Conservation (phyloP, 2,329 filamentous ascomycete species). For the Aspergillus terreus region DNA sequence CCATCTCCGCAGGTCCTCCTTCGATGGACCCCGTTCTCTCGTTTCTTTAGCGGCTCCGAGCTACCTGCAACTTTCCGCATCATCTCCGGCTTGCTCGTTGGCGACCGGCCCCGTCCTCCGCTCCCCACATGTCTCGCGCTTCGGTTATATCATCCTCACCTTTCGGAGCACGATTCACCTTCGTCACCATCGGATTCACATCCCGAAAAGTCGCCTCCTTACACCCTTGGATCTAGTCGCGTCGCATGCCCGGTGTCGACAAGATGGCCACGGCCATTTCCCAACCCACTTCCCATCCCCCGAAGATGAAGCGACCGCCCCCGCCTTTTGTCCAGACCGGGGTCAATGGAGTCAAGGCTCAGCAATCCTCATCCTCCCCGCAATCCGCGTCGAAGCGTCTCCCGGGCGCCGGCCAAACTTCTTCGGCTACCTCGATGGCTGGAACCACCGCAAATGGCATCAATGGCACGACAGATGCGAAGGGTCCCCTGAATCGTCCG, state of each 20-base stretch:
- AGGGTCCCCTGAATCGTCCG: constrained; percentile 46
- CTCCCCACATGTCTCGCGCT: constrained; percentile 45
- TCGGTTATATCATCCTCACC: constrained; percentile 36
- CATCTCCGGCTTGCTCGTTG: constrained; percentile 25
- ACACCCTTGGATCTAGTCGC: constrained; percentile 12
- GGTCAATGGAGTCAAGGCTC: constrained; percentile 55
- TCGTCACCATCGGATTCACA: constrained; percentile 21
- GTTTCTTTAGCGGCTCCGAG: constrained; percentile 18
- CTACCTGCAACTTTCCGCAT: constrained; percentile 17
- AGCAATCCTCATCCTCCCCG: constrained; percentile 59
- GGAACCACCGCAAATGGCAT: constrained; percentile 44
- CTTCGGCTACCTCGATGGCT: constrained; percentile 39
- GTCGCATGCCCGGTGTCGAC: constrained; percentile 19
- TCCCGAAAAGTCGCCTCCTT: constrained; percentile 23
- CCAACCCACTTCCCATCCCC: constrained; percentile 41
- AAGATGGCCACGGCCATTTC: constrained; percentile 45
- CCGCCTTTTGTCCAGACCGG: constrained; percentile 62
- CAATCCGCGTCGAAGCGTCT: constrained; percentile 53
- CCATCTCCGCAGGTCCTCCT: constrained; percentile 18
- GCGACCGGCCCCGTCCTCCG: constrained; percentile 30
- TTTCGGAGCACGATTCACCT: constrained; percentile 30
- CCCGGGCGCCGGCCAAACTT: constrained; percentile 52
- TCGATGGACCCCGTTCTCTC: constrained; percentile 22
- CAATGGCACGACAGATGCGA: constrained; percentile 27
- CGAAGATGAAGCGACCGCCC: constrained; percentile 65